Conservation (phyloP, 1,139 yeast species). For the Scheffersomyces cryptocercus region DNA sequence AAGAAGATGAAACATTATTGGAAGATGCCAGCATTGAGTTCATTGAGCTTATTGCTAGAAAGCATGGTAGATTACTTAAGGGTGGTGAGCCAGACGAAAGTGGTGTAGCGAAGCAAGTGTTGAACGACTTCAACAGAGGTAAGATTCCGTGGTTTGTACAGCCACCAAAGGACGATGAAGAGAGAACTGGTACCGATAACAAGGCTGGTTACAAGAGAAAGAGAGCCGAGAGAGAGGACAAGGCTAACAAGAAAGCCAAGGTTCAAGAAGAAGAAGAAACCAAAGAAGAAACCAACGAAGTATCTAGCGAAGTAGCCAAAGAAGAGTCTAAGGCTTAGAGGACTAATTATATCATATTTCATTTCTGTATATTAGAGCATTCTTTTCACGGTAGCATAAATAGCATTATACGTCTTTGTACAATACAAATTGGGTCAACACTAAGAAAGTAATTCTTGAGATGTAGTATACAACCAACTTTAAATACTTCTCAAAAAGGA, state of each 20-base stretch:
- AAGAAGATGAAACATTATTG: conserved; percentile 38
- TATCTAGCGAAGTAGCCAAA: conserved; percentile 21
- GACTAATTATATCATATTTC: not conserved
- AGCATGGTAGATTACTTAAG: conserved; percentile 86
- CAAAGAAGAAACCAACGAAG: conserved; percentile 20
- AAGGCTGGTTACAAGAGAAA: conserved; percentile 55
- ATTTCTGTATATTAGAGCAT: conserved; percentile 1
- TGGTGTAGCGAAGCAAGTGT: conserved; percentile 86
- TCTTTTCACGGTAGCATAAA: not conserved
- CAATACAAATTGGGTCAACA: no score
- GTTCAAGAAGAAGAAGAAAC: conserved; percentile 23
- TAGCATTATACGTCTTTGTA: not conserved
- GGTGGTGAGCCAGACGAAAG: conserved; percentile 98
- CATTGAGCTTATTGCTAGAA: conserved; percentile 86
- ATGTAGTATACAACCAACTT: no score
- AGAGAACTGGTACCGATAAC: conserved; percentile 55
- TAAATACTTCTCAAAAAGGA: no score
- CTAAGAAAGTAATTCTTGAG: no score
- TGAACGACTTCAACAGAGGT: conserved; percentile 95
- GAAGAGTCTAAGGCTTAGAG: conserved; percentile 6
- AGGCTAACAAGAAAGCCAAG: conserved; percentile 22
- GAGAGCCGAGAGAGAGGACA: conserved; percentile 44
- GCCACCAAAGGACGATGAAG: conserved; percentile 76
- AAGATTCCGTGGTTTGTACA: conserved; percentile 97
- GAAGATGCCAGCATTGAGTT: conserved; percentile 72